Percentiles rank a stretch among this genome's conserved stretches.
Conservation (phyloP, 2,329 filamentous ascomycete genomes). For the Fusarium sp. region DNA sequence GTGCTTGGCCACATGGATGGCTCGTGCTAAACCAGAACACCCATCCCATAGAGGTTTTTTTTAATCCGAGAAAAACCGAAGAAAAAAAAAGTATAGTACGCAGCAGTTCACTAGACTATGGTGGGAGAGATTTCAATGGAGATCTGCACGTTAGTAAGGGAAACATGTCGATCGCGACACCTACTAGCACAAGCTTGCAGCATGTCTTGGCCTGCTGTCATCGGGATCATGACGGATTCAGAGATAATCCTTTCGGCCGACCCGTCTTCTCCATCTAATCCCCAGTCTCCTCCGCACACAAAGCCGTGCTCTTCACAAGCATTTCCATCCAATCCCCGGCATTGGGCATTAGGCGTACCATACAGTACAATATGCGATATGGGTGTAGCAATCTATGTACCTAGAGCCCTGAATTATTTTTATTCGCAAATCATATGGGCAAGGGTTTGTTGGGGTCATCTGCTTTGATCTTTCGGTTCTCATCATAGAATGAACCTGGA, state of each 20-base stretch:
- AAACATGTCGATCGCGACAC: constrained; percentile 16
- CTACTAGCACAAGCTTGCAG: constrained; percentile 14
- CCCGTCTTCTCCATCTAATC: constrained; percentile 29
- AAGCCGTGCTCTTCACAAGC: constrained; percentile 23
- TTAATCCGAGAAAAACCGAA: constrained; percentile 27
- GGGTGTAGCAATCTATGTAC: neutral
- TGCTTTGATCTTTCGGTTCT: neutral
- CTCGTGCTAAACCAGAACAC: constrained; percentile 36
- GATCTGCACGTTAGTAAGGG: constrained; percentile 14
- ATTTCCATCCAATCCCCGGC: constrained; percentile 43
- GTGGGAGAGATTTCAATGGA: neutral
- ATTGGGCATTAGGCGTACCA: neutral
- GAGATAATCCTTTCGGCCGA: constrained; percentile 36
- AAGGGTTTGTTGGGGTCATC: constrained; percentile 2
- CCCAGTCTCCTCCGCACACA: constrained; percentile 33
- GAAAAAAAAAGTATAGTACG: constrained; percentile 5
- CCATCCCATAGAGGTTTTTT: constrained; percentile 10
- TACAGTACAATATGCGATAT: neutral
- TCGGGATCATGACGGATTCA: constrained; percentile 29
- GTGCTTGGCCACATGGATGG: constrained; percentile 30
- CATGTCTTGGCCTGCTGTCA: constrained; percentile 13
- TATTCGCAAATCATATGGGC: constrained; percentile 2
- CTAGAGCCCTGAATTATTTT: constrained; percentile 5
- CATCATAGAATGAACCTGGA: neutral
- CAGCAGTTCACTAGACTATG: neutral